These are phyloP conservation scores for Luzula sylvatica DNA, from an alignment of 176 grass and related monocot genomes.

Conservation along the genomic window DNA sequence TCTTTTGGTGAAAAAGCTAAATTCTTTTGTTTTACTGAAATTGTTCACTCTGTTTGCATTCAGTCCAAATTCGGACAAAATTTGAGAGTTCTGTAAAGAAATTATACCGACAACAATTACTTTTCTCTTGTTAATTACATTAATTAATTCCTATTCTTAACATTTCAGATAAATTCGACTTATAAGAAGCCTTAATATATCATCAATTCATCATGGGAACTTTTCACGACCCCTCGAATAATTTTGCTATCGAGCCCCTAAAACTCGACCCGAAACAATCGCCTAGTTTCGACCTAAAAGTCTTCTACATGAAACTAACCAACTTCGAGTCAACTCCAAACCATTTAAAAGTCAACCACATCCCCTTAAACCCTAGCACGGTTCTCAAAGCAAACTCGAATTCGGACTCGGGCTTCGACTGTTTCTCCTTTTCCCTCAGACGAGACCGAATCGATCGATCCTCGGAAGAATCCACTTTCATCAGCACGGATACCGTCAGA, in stretches of 20 bases:
- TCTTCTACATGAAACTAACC: slow-evolving; percentile 72
- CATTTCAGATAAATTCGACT: too few species aligned
- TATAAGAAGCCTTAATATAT: too few species aligned
- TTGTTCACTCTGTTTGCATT: too few species aligned
- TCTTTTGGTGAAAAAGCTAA: too few species aligned
- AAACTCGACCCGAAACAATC: slow-evolving; percentile 16
- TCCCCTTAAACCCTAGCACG: slow-evolving; percentile 42
- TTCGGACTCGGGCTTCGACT: not conserved
- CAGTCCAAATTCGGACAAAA: too few species aligned
- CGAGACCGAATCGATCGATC: slow-evolving; percentile 28
- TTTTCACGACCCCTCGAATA: not conserved
- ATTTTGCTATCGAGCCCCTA: slow-evolving; percentile 11
- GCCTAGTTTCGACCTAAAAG: slow-evolving; percentile 41
- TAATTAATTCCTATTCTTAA: too few species aligned
- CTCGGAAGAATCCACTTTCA: slow-evolving; percentile 43
- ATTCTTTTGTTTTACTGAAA: too few species aligned
- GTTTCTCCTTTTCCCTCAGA: slow-evolving; percentile 34
- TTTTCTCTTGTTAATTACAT: too few species aligned
- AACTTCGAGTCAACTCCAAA: slow-evolving; percentile 44
- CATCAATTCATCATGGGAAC: not conserved
- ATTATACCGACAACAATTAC: too few species aligned
- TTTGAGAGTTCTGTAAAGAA: too few species aligned
- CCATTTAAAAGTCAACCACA: slow-evolving; percentile 45
- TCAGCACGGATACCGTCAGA: slow-evolving; percentile 43
- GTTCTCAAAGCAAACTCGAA: slow-evolving; percentile 29